A percentile compares a stretch with the other conserved stretches of the same genome.
Conservation (phyloP, 78 protist genomes). For the Dictyostelium capitatum region DNA sequence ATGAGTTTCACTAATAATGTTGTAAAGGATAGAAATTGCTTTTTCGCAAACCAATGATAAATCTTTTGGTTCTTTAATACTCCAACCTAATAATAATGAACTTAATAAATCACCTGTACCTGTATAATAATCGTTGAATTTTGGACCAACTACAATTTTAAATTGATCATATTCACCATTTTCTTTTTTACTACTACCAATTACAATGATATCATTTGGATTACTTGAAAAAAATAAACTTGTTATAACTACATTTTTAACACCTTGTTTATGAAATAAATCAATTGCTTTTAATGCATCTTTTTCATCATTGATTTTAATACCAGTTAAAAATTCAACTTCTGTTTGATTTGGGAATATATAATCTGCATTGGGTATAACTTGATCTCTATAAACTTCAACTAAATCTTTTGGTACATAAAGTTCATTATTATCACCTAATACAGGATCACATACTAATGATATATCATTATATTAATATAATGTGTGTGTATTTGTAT, state of each 20-base stretch:
- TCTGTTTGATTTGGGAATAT: conserved; percentile 92
- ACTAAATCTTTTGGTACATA: conserved; percentile 87
- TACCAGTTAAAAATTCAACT: conserved; percentile 81
- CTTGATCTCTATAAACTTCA: conserved; percentile 57
- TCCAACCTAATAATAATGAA: conserved; percentile 79
- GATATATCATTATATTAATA: no score
- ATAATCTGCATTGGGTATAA: conserved; percentile 77
- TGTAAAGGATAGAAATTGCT: conserved; percentile 46
- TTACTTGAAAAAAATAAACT: conserved; percentile 7
- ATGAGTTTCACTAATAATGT: conserved; percentile 46
- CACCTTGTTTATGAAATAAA: conserved; percentile 74
- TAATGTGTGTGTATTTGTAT: not conserved
- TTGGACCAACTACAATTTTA: conserved; percentile 39
- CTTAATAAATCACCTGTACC: conserved; percentile 93
- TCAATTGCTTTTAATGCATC: conserved; percentile 77
- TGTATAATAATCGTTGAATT: conserved; percentile 65
- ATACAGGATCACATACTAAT: conserved; percentile 87
- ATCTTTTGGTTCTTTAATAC: conserved; percentile 1
- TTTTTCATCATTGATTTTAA: conserved; percentile 27
- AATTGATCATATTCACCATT: not conserved
- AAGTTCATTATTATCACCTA: conserved; percentile 90
- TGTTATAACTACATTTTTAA: conserved; percentile 83
- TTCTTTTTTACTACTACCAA: conserved; percentile 49
- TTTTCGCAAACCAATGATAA: conserved; percentile 53
- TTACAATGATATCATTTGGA: conserved; percentile 33